Conservation (phyloP, 139 green algal species). For the Picochlorum costavermella region DNA sequence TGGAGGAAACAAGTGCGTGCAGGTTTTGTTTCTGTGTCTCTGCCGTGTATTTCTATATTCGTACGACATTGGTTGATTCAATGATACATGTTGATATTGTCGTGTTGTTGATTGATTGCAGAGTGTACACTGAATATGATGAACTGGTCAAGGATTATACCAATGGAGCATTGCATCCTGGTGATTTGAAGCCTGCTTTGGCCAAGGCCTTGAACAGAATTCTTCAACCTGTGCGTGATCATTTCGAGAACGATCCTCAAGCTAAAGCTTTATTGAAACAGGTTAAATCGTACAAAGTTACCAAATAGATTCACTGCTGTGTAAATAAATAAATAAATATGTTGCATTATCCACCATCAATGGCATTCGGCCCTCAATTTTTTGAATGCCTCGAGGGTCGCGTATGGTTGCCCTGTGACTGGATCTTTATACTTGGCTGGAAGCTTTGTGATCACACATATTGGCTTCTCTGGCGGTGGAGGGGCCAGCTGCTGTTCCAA, state of each 20-base stretch:
- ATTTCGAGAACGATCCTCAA: conserved; percentile 86
- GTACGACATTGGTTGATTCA: not conserved
- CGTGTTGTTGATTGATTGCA: conserved; percentile 16
- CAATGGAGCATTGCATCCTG: conserved; percentile 62
- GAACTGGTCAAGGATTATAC: conserved; percentile 78
- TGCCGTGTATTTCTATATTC: not conserved
- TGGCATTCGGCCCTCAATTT: conserved; percentile 15
- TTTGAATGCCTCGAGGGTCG: conserved; percentile 29
- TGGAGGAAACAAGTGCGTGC: conserved; percentile 58
- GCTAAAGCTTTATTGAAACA: conserved; percentile 90
- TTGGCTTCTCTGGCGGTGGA: not conserved
- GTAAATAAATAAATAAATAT: not conserved
- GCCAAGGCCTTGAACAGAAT: conserved; percentile 78
- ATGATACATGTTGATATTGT: not conserved
- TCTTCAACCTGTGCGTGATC: conserved; percentile 86
- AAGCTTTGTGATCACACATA: conserved; percentile 32
- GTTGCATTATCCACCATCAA: not conserved
- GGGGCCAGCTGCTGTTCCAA: conserved; percentile 23
- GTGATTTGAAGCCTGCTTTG: conserved; percentile 75
- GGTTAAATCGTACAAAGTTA: conserved; percentile 52
- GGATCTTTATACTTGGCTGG: conserved; percentile 43
- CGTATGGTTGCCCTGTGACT: conserved; percentile 35
- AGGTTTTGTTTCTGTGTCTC: conserved; percentile 24
- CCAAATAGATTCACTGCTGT: conserved; percentile 4
- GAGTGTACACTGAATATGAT: conserved; percentile 55